Evolutionary conservation across 345 rosid genomes (phyloP), one percentile per base, ranked within the genome.

Genomic region (Raphanus sativus): DNA sequence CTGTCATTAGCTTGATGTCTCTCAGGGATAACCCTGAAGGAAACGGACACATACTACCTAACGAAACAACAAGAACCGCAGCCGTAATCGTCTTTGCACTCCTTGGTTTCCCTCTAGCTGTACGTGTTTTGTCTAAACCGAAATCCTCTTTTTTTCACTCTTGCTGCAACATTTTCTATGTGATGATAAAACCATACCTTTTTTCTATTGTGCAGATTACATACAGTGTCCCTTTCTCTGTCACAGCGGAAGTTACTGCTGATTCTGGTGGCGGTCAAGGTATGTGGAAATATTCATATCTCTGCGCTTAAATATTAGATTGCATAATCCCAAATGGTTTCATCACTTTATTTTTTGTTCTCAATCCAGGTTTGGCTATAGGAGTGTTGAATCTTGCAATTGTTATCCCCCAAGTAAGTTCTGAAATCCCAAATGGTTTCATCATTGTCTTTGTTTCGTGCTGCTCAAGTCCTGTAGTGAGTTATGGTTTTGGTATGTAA

Each of bases 181-280:
- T 5, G 17, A 61, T 73, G 24, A 5, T 11, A 65, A 40, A 67
- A 9, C 59, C 58, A 16, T 56, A 90, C 16, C 21, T 8, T n/a
- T 21, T 21, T 32, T n/a, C 8, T 73, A 1, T 65, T 48, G 42
- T 81, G 89, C 88, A 95, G 98, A 91, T 95, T 70, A 92, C 93
- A 38, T 92, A 87, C 67, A 92, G 96, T 68, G 98, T 95, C 60
- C 98, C 98, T 32, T 95, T 91, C 85, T 89, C 99, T 30, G 87
- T 92, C 80, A 95, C 99, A 33, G 94, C 98, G 55, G 97, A 95
- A 81, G 81, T 95, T 83, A 89, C 96, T 74, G 96, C 97, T 83
- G 96, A 90, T 75, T 91, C 99, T 1, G 97, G 96, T 6, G 97
- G 99, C 17, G 97, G 98, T 65, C 96, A 91, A 88, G 99, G 97